Percentiles rank a stretch among this genome's conserved stretches.
phyloP scores from a whole-genome alignment of 805 yeast species.

The Osmozyma mogii region DNA sequence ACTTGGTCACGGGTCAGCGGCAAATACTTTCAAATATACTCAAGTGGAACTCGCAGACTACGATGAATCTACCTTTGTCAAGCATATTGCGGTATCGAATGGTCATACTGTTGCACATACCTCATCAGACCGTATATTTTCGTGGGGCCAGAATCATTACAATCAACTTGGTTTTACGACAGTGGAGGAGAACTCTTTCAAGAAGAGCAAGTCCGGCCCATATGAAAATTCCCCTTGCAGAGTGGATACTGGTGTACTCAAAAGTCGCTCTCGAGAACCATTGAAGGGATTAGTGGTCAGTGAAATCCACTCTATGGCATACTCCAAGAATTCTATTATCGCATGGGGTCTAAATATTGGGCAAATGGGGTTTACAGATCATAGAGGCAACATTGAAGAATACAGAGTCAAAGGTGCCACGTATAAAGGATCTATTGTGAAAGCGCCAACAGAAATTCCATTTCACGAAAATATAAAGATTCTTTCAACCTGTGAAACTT shows the following conservation, averaged over 20 bases:
- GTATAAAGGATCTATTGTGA: slow-evolving; percentile 31
- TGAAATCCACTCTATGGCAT: slow-evolving; percentile 60
- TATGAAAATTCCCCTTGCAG: slow-evolving; percentile 33
- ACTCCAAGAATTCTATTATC: slow-evolving; percentile 38
- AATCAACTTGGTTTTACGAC: slow-evolving; percentile 53
- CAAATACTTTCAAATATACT: slow-evolving; percentile 36
- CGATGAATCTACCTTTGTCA: slow-evolving; percentile 13
- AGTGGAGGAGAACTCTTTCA: slow-evolving; percentile 7
- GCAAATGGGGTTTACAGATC: slow-evolving; percentile 54
- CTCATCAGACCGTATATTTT: slow-evolving; percentile 42
- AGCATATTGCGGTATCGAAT: slow-evolving; percentile 44
- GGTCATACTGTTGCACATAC: slow-evolving; percentile 63
- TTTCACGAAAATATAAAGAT: slow-evolving; percentile 45
- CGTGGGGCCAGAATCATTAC: slow-evolving; percentile 74
- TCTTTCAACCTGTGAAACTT: slow-evolving; percentile 57
- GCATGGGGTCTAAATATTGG: slow-evolving; percentile 81
- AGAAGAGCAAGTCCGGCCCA: slow-evolving; percentile 18
- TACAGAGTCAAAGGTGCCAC: slow-evolving; percentile 20
- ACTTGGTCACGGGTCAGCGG: slow-evolving; percentile 45
- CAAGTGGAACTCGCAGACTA: slow-evolving; percentile 24
- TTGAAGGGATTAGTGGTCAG: slow-evolving; percentile 52
- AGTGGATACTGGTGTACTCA: slow-evolving; percentile 36
- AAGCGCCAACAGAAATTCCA: slow-evolving; percentile 30
- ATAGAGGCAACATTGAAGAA: too few species aligned
- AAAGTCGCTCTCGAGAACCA: slow-evolving; percentile 15